Evolutionary conservation across 805 yeast species (phyloP).

Genomic region (Lipomyces yamanashiensis): DNA sequence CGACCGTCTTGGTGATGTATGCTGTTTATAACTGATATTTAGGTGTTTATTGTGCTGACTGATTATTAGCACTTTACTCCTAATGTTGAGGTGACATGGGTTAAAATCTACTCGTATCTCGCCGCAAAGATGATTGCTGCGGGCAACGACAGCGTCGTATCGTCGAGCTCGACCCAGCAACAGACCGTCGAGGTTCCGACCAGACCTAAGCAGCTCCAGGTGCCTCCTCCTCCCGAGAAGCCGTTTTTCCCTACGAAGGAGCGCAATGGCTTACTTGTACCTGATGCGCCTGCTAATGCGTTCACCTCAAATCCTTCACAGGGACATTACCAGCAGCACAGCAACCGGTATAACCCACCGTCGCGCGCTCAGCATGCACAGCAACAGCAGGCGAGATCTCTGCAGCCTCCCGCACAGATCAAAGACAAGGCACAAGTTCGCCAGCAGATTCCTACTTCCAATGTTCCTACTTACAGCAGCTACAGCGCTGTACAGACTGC

Average conservation of each 20-base stretch:
- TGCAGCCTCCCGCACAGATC: neutral
- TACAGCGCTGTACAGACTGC: neutral
- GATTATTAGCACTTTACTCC: conserved; percentile 30
- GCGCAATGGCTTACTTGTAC: neutral
- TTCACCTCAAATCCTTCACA: neutral
- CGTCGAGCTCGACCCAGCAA: neutral
- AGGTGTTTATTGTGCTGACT: neutral
- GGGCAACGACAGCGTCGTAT: conserved; percentile 15
- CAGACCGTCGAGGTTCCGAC: neutral
- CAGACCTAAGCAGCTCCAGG: conserved; percentile 1
- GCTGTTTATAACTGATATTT: neutral
- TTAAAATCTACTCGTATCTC: conserved; percentile 43
- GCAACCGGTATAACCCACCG: neutral
- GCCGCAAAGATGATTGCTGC: conserved; percentile 40
- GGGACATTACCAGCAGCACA: neutral
- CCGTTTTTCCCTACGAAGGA: neutral
- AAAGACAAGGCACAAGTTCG: neutral
- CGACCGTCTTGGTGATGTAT: conserved; percentile 51
- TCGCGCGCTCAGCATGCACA: neutral
- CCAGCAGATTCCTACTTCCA: no score
- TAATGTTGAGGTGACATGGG: conserved; percentile 41
- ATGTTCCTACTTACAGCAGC: neutral
- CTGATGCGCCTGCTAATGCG: neutral
- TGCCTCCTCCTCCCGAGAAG: neutral
- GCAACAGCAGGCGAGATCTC: neutral